Base-by-base conservation (phyloP, 768 basidiomycete genomes). In the Pisolithus sp. region DNA sequence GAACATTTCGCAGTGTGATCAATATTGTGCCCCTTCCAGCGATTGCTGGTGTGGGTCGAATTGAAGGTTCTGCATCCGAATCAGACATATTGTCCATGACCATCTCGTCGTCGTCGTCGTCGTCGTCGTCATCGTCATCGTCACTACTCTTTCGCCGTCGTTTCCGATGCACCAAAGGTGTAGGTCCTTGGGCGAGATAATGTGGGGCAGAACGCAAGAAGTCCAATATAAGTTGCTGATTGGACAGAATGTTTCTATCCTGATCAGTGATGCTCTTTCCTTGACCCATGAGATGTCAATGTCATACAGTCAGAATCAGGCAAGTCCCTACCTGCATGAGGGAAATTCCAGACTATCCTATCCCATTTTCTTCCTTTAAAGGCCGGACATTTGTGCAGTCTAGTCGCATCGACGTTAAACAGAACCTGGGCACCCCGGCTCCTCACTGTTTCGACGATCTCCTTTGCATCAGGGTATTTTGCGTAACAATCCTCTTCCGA, bases 311-410 rank as follows among this genome's bases (percentile, higher is more conserved):
- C 28, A 10, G 0, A 9, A 17, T 42, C 28, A 13, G 45, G 5
- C 42, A n/a, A 51, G 44, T 12, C 61, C 81, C 57, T 61, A 90
- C 94, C 94, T 61, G 88, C 87, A 71, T 98, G 95, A 53, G 95
- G 95, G 64, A 97, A 98, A 66, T 98, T 96, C 85, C 92, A 97
- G 7, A 90, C 81, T 51, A 97, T 78, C 54, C 79, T 80, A 68
- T 92, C 86, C 79, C 86, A 88, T 50, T 70, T 77, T 55, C 73
- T 71, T 38, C 79, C 80, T 55, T 82, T 87, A 43, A 94, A 66
- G 6, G 66, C 62, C 6, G 76, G 52, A 37, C 72, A 67, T 54
- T 76, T 86, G 49, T 85, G 85, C 31, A 98, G 68, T 51, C 73
- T 77, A 7, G 85, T 86, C n/a, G 85, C 95, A 64, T 98, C 95